These are phyloP conservation scores for Chaetoceros tenuissimus DNA, from an alignment of 108 stramenopile genomes.

Conservation along the genomic window DNA sequence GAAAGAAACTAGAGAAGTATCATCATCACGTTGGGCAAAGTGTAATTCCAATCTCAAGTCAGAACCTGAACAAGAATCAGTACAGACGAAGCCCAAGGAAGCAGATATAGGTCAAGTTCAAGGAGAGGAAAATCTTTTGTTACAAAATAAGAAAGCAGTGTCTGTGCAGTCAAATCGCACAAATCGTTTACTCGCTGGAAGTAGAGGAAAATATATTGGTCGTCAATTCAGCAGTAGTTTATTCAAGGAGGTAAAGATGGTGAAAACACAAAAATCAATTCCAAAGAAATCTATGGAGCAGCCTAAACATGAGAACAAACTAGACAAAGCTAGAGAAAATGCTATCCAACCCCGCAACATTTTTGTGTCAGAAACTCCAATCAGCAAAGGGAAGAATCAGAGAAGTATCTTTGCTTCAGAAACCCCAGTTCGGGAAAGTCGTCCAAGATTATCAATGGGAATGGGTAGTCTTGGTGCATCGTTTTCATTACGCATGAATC, in stretches of 20 bases:
- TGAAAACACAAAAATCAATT: neutral
- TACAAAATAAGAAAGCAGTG: neutral
- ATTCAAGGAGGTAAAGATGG: neutral
- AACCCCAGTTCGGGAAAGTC: too few relatives aligned
- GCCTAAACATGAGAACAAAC: too few relatives aligned
- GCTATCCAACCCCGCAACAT: neutral
- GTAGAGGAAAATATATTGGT: neutral
- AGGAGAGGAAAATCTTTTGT: neutral
- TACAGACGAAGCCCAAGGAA: too few relatives aligned
- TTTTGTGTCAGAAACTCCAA: neutral
- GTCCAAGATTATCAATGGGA: too few relatives aligned
- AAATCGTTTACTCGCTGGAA: neutral
- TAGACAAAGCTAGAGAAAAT: too few relatives aligned
- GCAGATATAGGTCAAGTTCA: too few relatives aligned
- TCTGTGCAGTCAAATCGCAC: neutral
- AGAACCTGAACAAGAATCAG: too few relatives aligned
- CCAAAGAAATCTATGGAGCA: too few relatives aligned
- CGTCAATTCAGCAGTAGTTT: neutral
- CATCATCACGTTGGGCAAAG: neutral
- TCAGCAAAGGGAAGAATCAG: neutral
- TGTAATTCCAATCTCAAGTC: too few relatives aligned
- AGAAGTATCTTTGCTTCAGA: neutral
- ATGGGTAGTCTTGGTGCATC: too few relatives aligned
- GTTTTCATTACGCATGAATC: too few relatives aligned
- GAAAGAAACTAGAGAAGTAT: neutral